Percentiles rank a stretch among this genome's conserved stretches.
Evolutionary conservation across 2,329 filamentous ascomycete genomes (phyloP).

Genomic region (Celoporthe dispersa): DNA sequence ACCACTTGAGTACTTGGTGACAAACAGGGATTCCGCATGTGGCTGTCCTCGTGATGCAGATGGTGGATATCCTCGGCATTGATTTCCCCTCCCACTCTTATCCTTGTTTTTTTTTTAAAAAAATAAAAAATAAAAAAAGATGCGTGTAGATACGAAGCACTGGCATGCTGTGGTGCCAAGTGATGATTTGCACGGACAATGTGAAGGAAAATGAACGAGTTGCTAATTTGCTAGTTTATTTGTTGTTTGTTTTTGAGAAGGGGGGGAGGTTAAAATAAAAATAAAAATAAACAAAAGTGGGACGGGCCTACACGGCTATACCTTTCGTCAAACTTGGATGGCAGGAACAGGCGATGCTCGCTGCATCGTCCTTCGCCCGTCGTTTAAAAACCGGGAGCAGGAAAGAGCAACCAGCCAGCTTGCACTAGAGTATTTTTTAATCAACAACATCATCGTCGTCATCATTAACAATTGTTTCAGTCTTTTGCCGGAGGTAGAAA

Average conservation of each 20-base stretch:
- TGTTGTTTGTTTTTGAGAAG: too few relatives aligned
- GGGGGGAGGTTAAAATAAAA: too few relatives aligned
- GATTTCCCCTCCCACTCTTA: not conserved
- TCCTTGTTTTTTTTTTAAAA: too few relatives aligned
- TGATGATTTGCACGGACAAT: not conserved
- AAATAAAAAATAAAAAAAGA: too few relatives aligned
- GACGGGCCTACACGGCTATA: too few relatives aligned
- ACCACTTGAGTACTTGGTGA: not conserved
- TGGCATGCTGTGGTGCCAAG: not conserved
- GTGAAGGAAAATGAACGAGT: too few relatives aligned
- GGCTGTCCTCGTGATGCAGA: constrained; percentile 1
- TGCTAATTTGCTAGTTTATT: too few relatives aligned
- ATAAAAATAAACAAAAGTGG: too few relatives aligned
- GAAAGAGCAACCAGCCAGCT: too few relatives aligned
- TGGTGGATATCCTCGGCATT: constrained; percentile 21
- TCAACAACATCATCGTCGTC: not conserved
- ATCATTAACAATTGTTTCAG: not conserved
- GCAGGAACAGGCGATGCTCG: too few relatives aligned
- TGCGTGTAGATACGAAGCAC: not conserved
- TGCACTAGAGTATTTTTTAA: not conserved
- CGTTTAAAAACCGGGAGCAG: too few relatives aligned
- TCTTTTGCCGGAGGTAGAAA: not conserved
- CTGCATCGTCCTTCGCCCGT: too few relatives aligned
- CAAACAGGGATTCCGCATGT: not conserved
- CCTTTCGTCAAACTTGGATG: not conserved